A percentile compares a stretch with the other conserved stretches of the same genome.
These are phyloP conservation scores for Mycena latifolia DNA, from an alignment of 768 basidiomycete species.

Conservation along the genomic window DNA sequence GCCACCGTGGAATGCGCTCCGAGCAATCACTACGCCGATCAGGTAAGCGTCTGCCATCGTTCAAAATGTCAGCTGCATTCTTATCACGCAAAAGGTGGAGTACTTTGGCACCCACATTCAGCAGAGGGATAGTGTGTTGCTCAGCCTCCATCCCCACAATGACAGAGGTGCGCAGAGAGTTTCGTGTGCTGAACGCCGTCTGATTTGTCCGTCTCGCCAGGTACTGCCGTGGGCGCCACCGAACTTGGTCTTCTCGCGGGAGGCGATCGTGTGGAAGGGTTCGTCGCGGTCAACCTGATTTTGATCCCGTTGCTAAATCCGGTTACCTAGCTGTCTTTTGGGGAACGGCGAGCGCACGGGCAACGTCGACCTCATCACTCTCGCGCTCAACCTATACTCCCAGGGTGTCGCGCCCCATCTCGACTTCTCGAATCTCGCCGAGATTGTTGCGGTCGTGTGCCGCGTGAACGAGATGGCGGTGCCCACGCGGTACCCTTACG, in stretches of 20 bases:
- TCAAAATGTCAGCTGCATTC: constrained; percentile 5
- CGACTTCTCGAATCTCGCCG: constrained; percentile 90
- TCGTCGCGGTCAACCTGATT: no score
- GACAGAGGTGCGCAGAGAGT: constrained; percentile 79
- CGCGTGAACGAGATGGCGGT: constrained; percentile 94
- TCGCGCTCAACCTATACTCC: constrained; percentile 95
- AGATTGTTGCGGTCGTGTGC: constrained; percentile 90
- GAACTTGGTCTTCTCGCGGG: constrained; percentile 85
- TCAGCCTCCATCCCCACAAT: constrained; percentile 97
- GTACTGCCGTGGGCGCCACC: constrained; percentile 91
- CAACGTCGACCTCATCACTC: constrained; percentile 96
- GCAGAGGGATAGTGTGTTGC: constrained; percentile 89
- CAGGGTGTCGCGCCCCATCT: constrained; percentile 92
- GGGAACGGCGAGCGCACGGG: constrained; percentile 99
- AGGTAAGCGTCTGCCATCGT: constrained; percentile 60
- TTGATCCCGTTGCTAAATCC: not conserved
- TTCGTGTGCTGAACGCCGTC: not conserved
- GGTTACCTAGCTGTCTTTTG: constrained; percentile 72
- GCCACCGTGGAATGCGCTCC: constrained; percentile 97
- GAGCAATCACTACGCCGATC: constrained; percentile 98
- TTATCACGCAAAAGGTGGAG: constrained; percentile 76
- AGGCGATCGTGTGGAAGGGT: constrained; percentile 93
- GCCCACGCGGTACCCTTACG: constrained; percentile 96
- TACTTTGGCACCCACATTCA: constrained; percentile 89
- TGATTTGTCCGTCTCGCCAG: constrained; percentile 48